Conservation (phyloP, 2,329 filamentous ascomycete species). For the Phialemoniopsis sp. region DNA sequence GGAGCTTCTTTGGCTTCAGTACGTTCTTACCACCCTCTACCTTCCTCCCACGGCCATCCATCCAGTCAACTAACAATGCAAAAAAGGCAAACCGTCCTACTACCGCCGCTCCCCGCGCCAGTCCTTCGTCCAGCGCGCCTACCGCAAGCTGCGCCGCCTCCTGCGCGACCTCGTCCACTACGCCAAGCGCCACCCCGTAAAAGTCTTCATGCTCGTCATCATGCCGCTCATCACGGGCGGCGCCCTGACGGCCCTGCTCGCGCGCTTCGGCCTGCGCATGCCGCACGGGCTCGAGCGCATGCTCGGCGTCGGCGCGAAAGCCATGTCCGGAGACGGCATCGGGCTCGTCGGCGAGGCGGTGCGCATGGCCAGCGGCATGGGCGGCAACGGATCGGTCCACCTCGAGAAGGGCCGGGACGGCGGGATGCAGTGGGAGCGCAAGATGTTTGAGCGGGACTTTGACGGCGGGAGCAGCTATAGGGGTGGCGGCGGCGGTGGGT, state of each 20-base stretch:
- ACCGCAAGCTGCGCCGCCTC: slow-evolving; percentile 73
- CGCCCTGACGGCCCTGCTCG: slow-evolving; percentile 71
- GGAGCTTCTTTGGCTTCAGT: slow-evolving; percentile 40
- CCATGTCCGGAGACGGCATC: slow-evolving; percentile 39
- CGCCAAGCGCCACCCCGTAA: slow-evolving; percentile 77
- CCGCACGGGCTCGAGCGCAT: slow-evolving; percentile 59
- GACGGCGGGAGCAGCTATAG: slow-evolving; percentile 7
- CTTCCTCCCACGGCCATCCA: slow-evolving; percentile 15
- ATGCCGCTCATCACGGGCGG: slow-evolving; percentile 86
- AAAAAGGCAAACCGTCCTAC: slow-evolving; percentile 49
- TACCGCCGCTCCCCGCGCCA: slow-evolving; percentile 80
- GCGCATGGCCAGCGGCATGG: slow-evolving; percentile 40
- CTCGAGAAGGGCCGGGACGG: slow-evolving; percentile 27
- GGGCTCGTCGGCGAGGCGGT: slow-evolving; percentile 53
- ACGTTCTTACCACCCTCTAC: slow-evolving; percentile 8
- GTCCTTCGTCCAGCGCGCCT: slow-evolving; percentile 70
- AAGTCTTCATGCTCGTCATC: slow-evolving; percentile 82
- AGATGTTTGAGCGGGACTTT: slow-evolving; percentile 25
- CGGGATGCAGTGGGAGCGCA: slow-evolving; percentile 32
- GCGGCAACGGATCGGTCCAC: slow-evolving; percentile 13
- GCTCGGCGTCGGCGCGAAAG: slow-evolving; percentile 48
- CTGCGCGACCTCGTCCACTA: slow-evolving; percentile 78
- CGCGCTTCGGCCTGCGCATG: slow-evolving; percentile 73
- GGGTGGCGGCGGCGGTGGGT: slow-evolving; percentile 20
- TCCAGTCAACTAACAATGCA: slow-evolving; percentile 11